Evolutionary conservation across 768 basidiomycete genomes (phyloP), one percentile per base, ranked within the genome.

Genomic region (Phylloporus scabripes): DNA sequence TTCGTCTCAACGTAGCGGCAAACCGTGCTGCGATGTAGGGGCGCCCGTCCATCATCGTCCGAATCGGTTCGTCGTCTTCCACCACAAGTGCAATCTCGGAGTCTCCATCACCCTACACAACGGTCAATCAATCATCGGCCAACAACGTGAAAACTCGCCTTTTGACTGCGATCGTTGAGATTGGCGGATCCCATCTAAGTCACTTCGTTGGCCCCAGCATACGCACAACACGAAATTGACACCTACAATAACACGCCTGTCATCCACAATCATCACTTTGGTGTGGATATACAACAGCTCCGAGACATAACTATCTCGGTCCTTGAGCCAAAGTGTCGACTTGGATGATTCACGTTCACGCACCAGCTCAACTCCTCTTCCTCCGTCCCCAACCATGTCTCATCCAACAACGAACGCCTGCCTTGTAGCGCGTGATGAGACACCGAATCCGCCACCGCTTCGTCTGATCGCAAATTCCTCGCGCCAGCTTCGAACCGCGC

Each of bases 221-320:
- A 50, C 34, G 5, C 14, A 32, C 15, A 17, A 6, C 34, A 41
- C 10, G 24, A 43, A 18, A 17, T 9, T 0, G 18, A 23, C 1
- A 75, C 87, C 45, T 57, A 91, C 89, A 55, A 98, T 91, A 39
- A 96, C 92, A 31, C 84, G 76, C 28, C 81, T 76, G 62, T 97
- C 94, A 60, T 96, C 94, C 31, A 96, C 90, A 46, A 95, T 89
- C 93, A 96, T 95, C 21, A 95, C 64, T 72, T 92, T 92, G 20
- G 80, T 82, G 63, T 92, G 90, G 50, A 92, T 91, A 58, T 92
- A 92, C 18, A 86, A 68, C 57, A 87, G 53, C 68, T 90, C 85
- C n/a, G 84, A 82, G 17, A 89, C 80, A 67, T 89, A 91, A 46
- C 86, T 86, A 53, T 23, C n/a, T 31, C 59, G 0, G 2, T 10